Percentiles rank a stretch among this genome's conserved stretches.
These are phyloP conservation scores for Podospora pseudoanserina DNA, from an alignment of 495 filamentous ascomycete species.

Conservation along the genomic window DNA sequence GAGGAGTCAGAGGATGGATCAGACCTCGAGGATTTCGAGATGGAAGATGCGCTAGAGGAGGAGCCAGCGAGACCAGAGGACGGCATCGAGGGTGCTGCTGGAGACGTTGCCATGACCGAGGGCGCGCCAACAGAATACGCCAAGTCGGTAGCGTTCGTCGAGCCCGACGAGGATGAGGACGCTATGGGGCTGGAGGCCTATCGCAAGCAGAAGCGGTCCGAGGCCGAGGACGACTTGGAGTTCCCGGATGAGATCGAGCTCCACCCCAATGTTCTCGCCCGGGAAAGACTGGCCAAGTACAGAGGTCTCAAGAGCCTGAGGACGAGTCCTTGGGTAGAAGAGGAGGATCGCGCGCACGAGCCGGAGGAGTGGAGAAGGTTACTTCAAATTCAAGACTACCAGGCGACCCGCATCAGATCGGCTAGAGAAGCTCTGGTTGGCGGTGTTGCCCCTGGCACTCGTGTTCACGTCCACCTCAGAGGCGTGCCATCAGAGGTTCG, in stretches of 20 bases:
- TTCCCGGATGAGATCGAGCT: conserved; percentile 98
- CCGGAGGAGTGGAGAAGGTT: conserved; percentile 87
- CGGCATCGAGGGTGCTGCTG: conserved; percentile 69
- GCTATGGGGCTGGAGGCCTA: conserved; percentile 73
- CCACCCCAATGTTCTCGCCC: conserved; percentile 77
- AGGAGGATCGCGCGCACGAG: conserved; percentile 78
- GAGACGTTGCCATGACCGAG: conserved; percentile 65
- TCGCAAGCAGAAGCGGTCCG: conserved; percentile 66
- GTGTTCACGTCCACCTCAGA: conserved; percentile 75
- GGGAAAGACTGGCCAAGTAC: conserved; percentile 81
- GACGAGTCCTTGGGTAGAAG: conserved; percentile 80
- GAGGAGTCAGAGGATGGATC: conserved; percentile 79
- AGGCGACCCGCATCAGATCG: conserved; percentile 67
- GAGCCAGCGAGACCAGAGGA: conserved; percentile 57
- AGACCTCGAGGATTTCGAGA: conserved; percentile 70
- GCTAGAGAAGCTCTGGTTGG: conserved; percentile 78
- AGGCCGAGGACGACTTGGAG: conserved; percentile 83
- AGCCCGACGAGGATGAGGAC: conserved; percentile 84
- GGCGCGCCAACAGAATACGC: conserved; percentile 77
- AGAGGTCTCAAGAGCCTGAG: conserved; percentile 85
- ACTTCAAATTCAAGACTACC: conserved; percentile 79
- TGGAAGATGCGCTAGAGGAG: conserved; percentile 63
- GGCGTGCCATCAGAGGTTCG: conserved; percentile 62
- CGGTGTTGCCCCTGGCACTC: conserved; percentile 76
- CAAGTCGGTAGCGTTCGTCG: conserved; percentile 85